Conservation (phyloP, 2,329 filamentous ascomycete genomes). For the Penicillium olsonii region DNA sequence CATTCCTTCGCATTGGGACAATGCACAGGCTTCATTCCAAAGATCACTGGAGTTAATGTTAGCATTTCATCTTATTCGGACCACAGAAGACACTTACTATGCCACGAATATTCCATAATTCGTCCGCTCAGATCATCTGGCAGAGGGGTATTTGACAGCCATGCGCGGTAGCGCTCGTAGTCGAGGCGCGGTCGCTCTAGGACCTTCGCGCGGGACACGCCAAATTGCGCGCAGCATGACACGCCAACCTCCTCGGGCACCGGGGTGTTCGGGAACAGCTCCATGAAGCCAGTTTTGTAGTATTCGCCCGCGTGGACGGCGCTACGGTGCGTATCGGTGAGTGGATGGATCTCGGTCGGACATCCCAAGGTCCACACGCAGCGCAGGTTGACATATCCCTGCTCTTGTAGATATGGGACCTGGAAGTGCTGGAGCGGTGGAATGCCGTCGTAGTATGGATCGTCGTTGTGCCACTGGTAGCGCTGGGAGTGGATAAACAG, state of each 20-base stretch:
- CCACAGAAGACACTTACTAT: conserved; percentile 46
- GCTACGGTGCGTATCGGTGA: conserved; percentile 44
- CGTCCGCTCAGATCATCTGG: conserved; percentile 53
- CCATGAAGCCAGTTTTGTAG: conserved; percentile 52
- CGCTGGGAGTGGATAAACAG: conserved; percentile 44
- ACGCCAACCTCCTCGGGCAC: conserved; percentile 51
- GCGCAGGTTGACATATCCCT: conserved; percentile 57
- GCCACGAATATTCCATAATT: conserved; percentile 62
- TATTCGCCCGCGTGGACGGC: conserved; percentile 52
- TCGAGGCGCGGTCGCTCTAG: conserved; percentile 48
- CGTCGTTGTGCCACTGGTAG: conserved; percentile 53
- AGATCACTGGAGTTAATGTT: conserved; percentile 52
- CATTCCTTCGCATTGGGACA: conserved; percentile 64
- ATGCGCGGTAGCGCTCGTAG: conserved; percentile 51
- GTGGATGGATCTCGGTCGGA: conserved; percentile 52
- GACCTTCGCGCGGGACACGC: conserved; percentile 51
- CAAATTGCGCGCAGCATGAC: conserved; percentile 59
- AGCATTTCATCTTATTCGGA: background rate
- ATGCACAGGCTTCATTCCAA: conserved; percentile 58
- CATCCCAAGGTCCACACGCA: conserved; percentile 57
- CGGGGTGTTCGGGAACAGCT: conserved; percentile 47
- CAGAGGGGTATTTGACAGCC: conserved; percentile 51
- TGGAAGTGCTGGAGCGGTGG: conserved; percentile 53
- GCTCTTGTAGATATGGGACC: conserved; percentile 48
- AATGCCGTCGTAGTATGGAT: conserved; percentile 54